Percentiles rank a stretch among this genome's conserved stretches.
Conservation (phyloP, 169 alveolate species). For the Babesia bigemina region DNA sequence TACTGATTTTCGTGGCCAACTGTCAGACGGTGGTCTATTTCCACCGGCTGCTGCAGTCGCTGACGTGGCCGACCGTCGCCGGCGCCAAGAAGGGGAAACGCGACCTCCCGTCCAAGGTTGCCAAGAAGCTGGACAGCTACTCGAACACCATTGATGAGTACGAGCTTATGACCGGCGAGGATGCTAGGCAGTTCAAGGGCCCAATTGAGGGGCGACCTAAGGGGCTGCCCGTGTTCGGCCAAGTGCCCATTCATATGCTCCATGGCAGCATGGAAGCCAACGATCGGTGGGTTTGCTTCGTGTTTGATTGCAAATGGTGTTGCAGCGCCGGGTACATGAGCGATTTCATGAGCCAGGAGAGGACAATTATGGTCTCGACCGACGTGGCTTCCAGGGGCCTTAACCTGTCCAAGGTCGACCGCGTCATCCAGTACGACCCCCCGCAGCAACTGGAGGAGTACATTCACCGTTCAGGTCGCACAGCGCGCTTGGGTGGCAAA, state of each 20-base stretch:
- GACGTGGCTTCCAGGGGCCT: constrained; percentile 95
- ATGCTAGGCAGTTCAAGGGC: constrained; percentile 7
- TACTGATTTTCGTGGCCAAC: constrained; percentile 75
- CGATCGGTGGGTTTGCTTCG: constrained; percentile 46
- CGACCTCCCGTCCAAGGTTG: constrained; percentile 13
- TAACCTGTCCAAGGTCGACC: constrained; percentile 88
- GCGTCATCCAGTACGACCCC: constrained; percentile 91
- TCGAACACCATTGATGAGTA: constrained; percentile 18
- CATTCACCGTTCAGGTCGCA: constrained; percentile 94
- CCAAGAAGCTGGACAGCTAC: constrained; percentile 14
- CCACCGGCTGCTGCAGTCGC: constrained; percentile 43
- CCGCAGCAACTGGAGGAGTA: constrained; percentile 92
- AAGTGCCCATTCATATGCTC: constrained; percentile 64
- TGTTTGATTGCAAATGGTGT: neutral
- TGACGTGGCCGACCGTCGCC: constrained; percentile 74
- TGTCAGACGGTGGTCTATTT: constrained; percentile 70
- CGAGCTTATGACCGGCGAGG: neutral
- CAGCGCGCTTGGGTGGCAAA: constrained; percentile 87
- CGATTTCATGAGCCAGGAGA: constrained; percentile 62
- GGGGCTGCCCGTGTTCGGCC: constrained; percentile 34
- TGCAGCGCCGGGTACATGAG: constrained; percentile 61
- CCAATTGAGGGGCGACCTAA: constrained; percentile 33
- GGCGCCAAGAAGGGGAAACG: constrained; percentile 8
- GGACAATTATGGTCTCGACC: constrained; percentile 87
- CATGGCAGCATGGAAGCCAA: constrained; percentile 76